Conservation (phyloP, 331 rosid genomes). For the Rhamnella rubrinervis region DNA sequence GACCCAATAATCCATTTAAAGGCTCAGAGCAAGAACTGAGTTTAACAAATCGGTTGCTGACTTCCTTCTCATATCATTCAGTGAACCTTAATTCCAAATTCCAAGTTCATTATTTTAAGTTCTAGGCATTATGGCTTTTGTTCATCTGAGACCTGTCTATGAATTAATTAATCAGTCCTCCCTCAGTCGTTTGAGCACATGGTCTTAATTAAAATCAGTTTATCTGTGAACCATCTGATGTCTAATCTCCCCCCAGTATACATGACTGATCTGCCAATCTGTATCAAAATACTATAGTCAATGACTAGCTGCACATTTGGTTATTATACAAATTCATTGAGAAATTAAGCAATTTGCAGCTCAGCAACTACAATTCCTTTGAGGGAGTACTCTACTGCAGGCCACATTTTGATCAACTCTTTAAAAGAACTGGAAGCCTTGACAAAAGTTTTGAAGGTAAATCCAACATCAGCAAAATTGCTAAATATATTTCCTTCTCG, state of each 20-base stretch:
- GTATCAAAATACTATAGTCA: background rate
- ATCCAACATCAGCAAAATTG: conserved; percentile 13
- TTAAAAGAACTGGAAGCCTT: conserved; percentile 98
- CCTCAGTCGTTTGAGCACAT: too few species aligned
- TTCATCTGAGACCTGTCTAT: too few species aligned
- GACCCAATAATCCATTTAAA: too few species aligned
- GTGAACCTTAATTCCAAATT: too few species aligned
- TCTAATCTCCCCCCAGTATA: background rate
- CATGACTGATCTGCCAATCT: background rate
- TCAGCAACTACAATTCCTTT: conserved; percentile 95
- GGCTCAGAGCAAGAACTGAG: too few species aligned
- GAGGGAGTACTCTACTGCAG: conserved; percentile 97
- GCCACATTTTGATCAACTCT: conserved; percentile 94
- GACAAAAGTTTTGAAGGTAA: conserved; percentile 97
- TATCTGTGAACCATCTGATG: too few species aligned
- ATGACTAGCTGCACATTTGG: background rate
- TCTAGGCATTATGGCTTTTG: too few species aligned
- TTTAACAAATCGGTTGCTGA: too few species aligned
- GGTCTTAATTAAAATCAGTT: too few species aligned
- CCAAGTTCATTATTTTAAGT: too few species aligned
- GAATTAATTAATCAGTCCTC: too few species aligned
- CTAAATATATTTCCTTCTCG: background rate
- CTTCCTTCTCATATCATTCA: too few species aligned
- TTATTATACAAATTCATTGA: conserved; percentile 22
- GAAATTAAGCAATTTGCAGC: conserved; percentile 52